phyloP scores from a whole-genome alignment of 345 rosid genomes.

The Pugionium cornutum region DNA sequence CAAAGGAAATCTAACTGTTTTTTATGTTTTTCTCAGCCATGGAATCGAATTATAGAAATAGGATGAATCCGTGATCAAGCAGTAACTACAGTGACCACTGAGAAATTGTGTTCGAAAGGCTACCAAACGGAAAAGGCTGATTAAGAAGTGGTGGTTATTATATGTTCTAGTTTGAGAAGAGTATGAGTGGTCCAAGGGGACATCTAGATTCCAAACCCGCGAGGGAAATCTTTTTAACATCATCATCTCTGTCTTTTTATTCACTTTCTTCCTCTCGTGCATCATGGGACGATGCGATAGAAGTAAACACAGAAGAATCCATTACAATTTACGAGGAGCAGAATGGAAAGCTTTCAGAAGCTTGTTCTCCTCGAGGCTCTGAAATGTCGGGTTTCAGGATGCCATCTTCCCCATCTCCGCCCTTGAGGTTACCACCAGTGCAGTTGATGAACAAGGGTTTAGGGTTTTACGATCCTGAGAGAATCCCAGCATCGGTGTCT shows the following conservation, averaged over 20 bases:
- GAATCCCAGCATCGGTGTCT: slow-evolving; percentile 25
- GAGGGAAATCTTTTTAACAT: slow-evolving; percentile 33
- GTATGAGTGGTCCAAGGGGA: slow-evolving; percentile 15
- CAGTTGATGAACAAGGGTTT: neutral
- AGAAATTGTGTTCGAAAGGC: neutral
- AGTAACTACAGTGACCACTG: neutral
- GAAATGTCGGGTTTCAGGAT: slow-evolving; percentile 9
- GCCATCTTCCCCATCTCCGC: slow-evolving; percentile 23
- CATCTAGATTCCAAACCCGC: neutral
- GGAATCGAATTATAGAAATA: no score
- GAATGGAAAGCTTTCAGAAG: neutral
- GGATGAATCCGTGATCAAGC: neutral
- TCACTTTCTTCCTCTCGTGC: slow-evolving; percentile 24
- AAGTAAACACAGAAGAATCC: neutral
- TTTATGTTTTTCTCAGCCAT: no score
- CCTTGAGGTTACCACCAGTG: slow-evolving; percentile 10
- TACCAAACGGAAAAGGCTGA: neutral
- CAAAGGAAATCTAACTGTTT: no score
- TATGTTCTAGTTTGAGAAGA: neutral
- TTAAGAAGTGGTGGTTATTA: neutral
- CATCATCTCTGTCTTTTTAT: slow-evolving; percentile 35
- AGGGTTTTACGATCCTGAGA: slow-evolving; percentile 11
- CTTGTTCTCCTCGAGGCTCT: slow-evolving; percentile 6
- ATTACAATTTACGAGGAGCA: neutral
- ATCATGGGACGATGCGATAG: slow-evolving; percentile 18